These are phyloP conservation scores for Pseudonitzschia delicatissima DNA, from an alignment of 108 stramenopile species.

Conservation along the genomic window DNA sequence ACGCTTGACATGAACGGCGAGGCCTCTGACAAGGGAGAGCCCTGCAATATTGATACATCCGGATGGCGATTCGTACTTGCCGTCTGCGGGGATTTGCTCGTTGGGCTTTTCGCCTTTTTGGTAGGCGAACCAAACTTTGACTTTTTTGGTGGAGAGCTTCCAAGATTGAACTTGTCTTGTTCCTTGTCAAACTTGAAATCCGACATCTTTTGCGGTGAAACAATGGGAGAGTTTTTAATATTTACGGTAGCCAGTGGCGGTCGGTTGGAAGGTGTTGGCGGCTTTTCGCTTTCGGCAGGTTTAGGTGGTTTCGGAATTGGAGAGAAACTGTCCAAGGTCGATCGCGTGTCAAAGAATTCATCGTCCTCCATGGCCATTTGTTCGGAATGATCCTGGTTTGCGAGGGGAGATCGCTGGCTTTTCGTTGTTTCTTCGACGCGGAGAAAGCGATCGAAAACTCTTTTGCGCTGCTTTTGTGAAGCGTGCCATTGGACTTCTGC, in stretches of 20 bases:
- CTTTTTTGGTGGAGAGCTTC: conserved; percentile 3
- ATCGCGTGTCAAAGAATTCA: conserved; percentile 23
- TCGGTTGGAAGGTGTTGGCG: conserved; percentile 8
- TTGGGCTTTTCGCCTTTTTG: conserved; percentile 3
- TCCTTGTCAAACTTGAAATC: conserved; percentile 10
- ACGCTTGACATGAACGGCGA: too few relatives aligned
- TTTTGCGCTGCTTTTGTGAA: not conserved
- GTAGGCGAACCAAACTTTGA: conserved; percentile 5
- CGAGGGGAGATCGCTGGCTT: too few relatives aligned
- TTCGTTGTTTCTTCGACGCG: not conserved
- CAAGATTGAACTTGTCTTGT: conserved; percentile 10
- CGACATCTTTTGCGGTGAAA: not conserved
- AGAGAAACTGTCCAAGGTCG: conserved; percentile 19
- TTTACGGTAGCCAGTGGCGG: conserved; percentile 23
- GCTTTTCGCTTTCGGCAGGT: not conserved
- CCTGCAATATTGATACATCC: too few relatives aligned
- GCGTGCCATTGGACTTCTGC: not conserved
- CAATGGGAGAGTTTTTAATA: not conserved
- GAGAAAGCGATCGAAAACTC: not conserved
- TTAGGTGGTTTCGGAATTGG: conserved; percentile 9
- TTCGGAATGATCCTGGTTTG: too few relatives aligned
- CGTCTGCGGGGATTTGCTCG: not conserved
- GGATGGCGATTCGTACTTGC: not conserved
- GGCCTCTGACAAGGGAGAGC: too few relatives aligned
- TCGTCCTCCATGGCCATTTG: not conserved